Conservation (phyloP, 1,284 basidiomycete genomes). For the Flammula alnicola region DNA sequence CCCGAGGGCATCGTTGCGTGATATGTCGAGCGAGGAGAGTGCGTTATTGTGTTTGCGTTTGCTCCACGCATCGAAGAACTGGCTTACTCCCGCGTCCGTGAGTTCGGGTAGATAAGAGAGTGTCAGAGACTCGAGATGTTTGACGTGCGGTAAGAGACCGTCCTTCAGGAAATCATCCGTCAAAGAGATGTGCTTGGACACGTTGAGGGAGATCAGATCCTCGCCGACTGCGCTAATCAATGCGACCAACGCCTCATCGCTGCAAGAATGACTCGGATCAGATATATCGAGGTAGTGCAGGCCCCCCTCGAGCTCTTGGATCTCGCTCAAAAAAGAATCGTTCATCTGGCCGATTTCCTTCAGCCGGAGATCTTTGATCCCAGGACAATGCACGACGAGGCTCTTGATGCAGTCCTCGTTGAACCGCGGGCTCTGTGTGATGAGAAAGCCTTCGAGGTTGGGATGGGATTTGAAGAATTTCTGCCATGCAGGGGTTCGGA, state of each 20-base stretch:
- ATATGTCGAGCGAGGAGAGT: slow-evolving; percentile 59
- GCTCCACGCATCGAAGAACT: slow-evolving; percentile 64
- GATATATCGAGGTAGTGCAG: slow-evolving; percentile 67
- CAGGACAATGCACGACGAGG: slow-evolving; percentile 67
- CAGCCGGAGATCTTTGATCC: slow-evolving; percentile 73
- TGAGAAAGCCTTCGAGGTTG: slow-evolving; percentile 72
- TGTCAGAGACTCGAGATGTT: slow-evolving; percentile 56
- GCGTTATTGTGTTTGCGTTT: slow-evolving; percentile 8
- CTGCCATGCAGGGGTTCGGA: slow-evolving; percentile 79
- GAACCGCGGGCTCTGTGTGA: slow-evolving; percentile 90
- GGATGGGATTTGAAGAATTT: slow-evolving; percentile 72
- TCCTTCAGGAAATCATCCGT: slow-evolving; percentile 68
- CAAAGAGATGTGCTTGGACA: slow-evolving; percentile 67
- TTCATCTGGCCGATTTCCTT: slow-evolving; percentile 79
- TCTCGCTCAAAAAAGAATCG: slow-evolving; percentile 62
- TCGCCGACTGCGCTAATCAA: slow-evolving; percentile 59
- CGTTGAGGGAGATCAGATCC: slow-evolving; percentile 54
- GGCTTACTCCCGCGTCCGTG: slow-evolving; percentile 69
- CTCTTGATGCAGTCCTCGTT: slow-evolving; percentile 71
- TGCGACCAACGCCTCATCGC: slow-evolving; percentile 61
- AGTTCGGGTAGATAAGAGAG: slow-evolving; percentile 67
- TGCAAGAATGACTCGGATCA: slow-evolving; percentile 53
- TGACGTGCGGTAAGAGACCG: slow-evolving; percentile 63
- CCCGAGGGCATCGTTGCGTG: slow-evolving; percentile 64
- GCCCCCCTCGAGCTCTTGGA: slow-evolving; percentile 49